Percentiles rank a stretch among this genome's conserved stretches.
phyloP scores from a whole-genome alignment of 2,329 filamentous ascomycete genomes.

The Tolypocladium album region DNA sequence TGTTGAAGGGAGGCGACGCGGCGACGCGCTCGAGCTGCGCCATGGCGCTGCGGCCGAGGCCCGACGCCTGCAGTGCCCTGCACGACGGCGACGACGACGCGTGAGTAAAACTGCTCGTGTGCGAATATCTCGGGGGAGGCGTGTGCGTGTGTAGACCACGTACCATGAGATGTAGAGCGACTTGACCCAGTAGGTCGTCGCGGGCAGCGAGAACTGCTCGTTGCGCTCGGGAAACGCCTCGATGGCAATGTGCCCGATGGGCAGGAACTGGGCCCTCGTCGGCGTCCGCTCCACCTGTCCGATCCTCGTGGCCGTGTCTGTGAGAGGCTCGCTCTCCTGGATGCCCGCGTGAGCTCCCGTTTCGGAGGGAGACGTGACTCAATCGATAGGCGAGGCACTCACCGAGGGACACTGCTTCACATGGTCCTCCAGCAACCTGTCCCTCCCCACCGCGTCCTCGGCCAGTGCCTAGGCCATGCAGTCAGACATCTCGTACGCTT shows the following conservation, averaged over 20 bases:
- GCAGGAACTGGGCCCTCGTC: constrained; percentile 18
- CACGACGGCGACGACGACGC: too few relatives aligned
- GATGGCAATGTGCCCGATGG: constrained; percentile 30
- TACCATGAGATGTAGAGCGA: constrained; percentile 28
- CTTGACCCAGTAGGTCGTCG: constrained; percentile 25
- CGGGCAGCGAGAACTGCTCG: constrained; percentile 17
- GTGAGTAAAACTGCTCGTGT: background rate
- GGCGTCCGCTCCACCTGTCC: constrained; percentile 16
- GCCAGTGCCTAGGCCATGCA: background rate
- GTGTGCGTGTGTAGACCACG: background rate
- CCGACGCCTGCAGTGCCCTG: constrained; percentile 21
- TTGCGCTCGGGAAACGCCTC: constrained; percentile 20
- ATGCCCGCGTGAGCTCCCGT: background rate
- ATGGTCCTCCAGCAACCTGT: constrained; percentile 19
- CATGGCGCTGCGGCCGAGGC: constrained; percentile 26
- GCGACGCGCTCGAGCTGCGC: constrained; percentile 20
- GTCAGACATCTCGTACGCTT: background rate
- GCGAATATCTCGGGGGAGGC: background rate
- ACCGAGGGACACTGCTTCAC: constrained; percentile 18
- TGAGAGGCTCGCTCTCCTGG: constrained; percentile 20
- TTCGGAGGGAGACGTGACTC: background rate
- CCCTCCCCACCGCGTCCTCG: constrained; percentile 16
- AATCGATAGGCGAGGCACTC: background rate
- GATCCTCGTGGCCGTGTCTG: constrained; percentile 22
- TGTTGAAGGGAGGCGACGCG: constrained; percentile 17